These are phyloP conservation scores for Pseudopyricularia javanii DNA, from an alignment of 2,329 filamentous ascomycete genomes.

Conservation along the genomic window DNA sequence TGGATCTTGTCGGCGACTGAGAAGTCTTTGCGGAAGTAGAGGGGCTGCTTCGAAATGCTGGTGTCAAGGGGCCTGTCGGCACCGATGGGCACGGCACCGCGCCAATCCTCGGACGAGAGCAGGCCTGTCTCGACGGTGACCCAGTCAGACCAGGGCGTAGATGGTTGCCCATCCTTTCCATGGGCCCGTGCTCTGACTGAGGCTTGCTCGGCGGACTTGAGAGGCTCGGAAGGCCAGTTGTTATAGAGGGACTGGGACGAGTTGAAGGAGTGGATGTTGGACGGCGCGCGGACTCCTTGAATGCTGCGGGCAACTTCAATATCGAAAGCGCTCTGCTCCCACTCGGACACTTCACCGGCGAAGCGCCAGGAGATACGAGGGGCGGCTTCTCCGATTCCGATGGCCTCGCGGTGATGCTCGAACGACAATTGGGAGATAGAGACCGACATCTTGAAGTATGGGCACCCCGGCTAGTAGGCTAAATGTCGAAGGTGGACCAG, in stretches of 20 bases:
- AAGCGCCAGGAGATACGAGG: constrained; percentile 13
- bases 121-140: constrained; percentile 7
- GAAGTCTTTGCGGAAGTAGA: constrained; percentile 10
- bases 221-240: constrained; percentile 17
- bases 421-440: neutral
- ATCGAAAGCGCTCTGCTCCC: constrained; percentile 9
- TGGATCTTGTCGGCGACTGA: neutral
- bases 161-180: neutral
- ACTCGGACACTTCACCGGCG: constrained; percentile 1
- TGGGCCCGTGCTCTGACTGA: constrained; percentile 6
- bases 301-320: constrained; percentile 4
- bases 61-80: neutral
- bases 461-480: neutral
- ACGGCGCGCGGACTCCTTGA: neutral
- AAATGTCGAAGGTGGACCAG: too few species aligned
- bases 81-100: constrained; percentile 2
- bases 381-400: constrained; percentile 7
- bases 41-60: constrained; percentile 3
- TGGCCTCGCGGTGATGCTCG: constrained; percentile 10
- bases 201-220: constrained; percentile 6
- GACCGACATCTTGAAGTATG: neutral
- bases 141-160: constrained; percentile 9
- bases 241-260: constrained; percentile 16
- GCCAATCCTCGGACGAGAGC: constrained; percentile 6
- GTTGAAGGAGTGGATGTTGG: constrained; percentile 3